Evolutionary conservation across 768 basidiomycete species (phyloP).

Genomic region (Boletus pseudopeckii): DNA sequence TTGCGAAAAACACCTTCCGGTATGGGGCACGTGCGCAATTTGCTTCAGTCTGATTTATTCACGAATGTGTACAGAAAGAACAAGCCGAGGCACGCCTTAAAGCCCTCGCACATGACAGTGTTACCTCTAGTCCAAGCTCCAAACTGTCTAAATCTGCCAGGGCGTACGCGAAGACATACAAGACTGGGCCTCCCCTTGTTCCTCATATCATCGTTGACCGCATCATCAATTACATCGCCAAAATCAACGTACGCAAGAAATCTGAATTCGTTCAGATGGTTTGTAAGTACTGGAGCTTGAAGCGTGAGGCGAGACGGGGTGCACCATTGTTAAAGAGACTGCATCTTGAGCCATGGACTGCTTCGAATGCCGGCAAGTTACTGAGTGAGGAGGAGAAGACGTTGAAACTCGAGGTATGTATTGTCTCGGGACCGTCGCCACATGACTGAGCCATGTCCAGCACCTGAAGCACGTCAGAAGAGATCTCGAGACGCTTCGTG

Average conservation of each 20-base stretch:
- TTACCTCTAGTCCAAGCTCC: constrained; percentile 38
- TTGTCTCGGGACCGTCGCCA: background rate
- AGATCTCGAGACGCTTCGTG: constrained; percentile 73
- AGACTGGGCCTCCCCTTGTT: constrained; percentile 88
- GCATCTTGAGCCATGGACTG: constrained; percentile 98
- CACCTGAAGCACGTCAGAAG: constrained; percentile 60
- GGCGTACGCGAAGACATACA: constrained; percentile 89
- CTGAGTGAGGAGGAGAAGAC: constrained; percentile 81
- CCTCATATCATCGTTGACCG: constrained; percentile 81
- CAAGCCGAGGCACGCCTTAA: constrained; percentile 62
- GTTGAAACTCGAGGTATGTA: constrained; percentile 74
- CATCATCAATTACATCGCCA: constrained; percentile 69
- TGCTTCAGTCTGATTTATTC: background rate
- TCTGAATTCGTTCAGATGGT: constrained; percentile 70
- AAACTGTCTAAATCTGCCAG: constrained; percentile 75
- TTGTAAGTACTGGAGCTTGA: constrained; percentile 96
- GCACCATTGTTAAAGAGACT: constrained; percentile 90
- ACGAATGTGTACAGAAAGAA: constrained; percentile 48
- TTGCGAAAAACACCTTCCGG: constrained; percentile 91
- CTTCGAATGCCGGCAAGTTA: constrained; percentile 55
- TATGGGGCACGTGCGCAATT: constrained; percentile 35
- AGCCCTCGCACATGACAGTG: constrained; percentile 45
- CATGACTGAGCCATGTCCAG: constrained; percentile 26
- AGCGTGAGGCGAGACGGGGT: constrained; percentile 88
- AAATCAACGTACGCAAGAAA: constrained; percentile 72